phyloP scores from a whole-genome alignment of 352 stramenopile species.

The Pythium biforme region DNA sequence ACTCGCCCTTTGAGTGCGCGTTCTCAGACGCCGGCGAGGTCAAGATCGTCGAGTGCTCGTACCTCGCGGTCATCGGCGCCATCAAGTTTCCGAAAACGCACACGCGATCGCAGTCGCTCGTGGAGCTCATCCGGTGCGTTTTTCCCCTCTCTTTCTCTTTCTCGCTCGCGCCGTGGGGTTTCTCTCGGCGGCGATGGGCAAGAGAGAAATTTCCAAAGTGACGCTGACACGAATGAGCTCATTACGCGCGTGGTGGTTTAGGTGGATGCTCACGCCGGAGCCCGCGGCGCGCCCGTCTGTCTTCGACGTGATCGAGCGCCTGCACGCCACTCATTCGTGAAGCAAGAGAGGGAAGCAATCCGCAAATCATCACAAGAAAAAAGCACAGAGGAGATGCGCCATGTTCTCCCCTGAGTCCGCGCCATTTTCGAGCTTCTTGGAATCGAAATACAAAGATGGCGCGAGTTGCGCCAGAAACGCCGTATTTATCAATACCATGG shows the following conservation, averaged over 20 bases:
- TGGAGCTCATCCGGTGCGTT: slow-evolving; percentile 70
- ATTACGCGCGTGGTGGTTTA: slow-evolving; percentile 22
- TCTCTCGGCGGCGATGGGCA: too few species aligned
- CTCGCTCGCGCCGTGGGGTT: neutral
- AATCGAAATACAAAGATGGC: slow-evolving; percentile 5
- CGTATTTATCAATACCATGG: slow-evolving; percentile 22
- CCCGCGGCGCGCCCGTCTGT: slow-evolving; percentile 45
- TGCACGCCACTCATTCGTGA: slow-evolving; percentile 39
- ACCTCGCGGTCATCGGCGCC: slow-evolving; percentile 81
- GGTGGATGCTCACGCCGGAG: slow-evolving; percentile 74
- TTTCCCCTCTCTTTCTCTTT: too few species aligned
- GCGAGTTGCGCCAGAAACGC: slow-evolving; percentile 3
- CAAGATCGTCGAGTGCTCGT: slow-evolving; percentile 81
- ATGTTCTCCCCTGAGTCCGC: slow-evolving; percentile 14
- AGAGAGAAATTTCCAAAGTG: neutral
- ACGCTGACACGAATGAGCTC: slow-evolving; percentile 14
- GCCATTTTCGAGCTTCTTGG: slow-evolving; percentile 17
- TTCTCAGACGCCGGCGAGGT: slow-evolving; percentile 71
- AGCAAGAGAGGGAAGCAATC: too few species aligned
- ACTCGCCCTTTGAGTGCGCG: slow-evolving; percentile 88
- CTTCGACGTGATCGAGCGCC: slow-evolving; percentile 63
- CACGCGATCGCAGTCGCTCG: slow-evolving; percentile 54
- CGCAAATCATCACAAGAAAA: too few species aligned
- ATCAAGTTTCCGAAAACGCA: slow-evolving; percentile 72
- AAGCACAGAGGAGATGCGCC: slow-evolving; percentile 10